phyloP scores from a whole-genome alignment of 1,284 basidiomycete species.

The Trichosporon coremiiforme region DNA sequence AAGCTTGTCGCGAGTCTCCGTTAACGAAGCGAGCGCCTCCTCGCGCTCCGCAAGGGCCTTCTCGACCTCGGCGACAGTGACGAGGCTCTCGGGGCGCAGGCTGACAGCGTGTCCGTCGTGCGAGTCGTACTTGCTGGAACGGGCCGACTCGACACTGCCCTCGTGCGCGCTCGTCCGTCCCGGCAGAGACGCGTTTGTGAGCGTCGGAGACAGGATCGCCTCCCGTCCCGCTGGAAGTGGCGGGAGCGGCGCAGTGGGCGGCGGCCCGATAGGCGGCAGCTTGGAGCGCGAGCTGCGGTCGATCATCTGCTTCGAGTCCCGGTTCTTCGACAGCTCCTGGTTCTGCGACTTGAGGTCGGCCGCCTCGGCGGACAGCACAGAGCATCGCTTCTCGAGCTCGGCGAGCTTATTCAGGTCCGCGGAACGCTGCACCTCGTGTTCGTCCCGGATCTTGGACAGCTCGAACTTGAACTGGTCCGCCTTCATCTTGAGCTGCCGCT shows the following conservation, averaged over 20 bases:
- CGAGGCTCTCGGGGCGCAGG: conserved; percentile 26
- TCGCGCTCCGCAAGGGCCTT: conserved; percentile 30
- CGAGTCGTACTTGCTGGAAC: conserved; percentile 31
- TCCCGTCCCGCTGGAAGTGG: conserved; percentile 41
- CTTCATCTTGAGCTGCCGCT: conserved; percentile 52
- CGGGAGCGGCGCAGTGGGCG: conserved; percentile 49
- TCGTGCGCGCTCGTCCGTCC: conserved; percentile 28
- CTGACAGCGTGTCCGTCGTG: conserved; percentile 25
- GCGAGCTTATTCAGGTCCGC: conserved; percentile 39
- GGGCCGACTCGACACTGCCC: conserved; percentile 28
- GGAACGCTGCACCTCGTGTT: conserved; percentile 43
- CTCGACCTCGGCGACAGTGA: conserved; percentile 28
- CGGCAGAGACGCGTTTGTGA: conserved; percentile 27
- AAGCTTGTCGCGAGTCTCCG: conserved; percentile 25
- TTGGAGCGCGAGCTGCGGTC: conserved; percentile 31
- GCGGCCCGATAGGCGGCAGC: conserved; percentile 50
- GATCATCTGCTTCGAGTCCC: conserved; percentile 36
- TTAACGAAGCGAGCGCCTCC: conserved; percentile 25
- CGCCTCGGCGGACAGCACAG: conserved; percentile 26
- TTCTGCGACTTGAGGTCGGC: conserved; percentile 35
- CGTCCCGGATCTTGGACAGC: conserved; percentile 48
- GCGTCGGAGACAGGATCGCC: conserved; percentile 31
- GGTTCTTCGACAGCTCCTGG: conserved; percentile 36
- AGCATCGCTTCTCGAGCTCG: conserved; percentile 38
- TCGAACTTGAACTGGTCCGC: conserved; percentile 52